These are phyloP conservation scores for Aureobasidium subglaciale DNA, from an alignment of 2,329 filamentous ascomycete species.

Conservation along the genomic window DNA sequence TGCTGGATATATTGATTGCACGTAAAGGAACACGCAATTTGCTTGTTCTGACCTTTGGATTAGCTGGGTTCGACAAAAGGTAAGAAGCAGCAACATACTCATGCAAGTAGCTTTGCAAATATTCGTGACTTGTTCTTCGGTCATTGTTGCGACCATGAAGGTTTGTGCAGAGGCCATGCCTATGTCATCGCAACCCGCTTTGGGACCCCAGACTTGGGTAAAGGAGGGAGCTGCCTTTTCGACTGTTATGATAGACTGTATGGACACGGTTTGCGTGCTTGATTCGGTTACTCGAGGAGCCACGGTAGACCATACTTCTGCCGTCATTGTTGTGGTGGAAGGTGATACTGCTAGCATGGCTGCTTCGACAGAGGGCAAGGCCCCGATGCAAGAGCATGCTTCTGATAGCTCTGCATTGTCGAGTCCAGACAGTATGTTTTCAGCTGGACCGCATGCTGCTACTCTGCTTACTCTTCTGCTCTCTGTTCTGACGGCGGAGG, in stretches of 20 bases:
- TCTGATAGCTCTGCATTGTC: not conserved
- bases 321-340: constrained; percentile 14
- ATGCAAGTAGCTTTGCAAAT: not conserved
- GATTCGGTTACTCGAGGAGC: constrained; percentile 11
- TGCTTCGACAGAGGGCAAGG: not conserved
- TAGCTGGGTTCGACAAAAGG: too few species aligned
- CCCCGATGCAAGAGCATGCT: constrained; percentile 11
- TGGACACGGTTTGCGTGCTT: constrained; percentile 18
- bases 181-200: constrained; percentile 18
- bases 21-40: not conserved
- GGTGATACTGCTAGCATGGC: not conserved
- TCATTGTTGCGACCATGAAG: not conserved
- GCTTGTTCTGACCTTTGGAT: not conserved
- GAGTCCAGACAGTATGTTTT: not conserved
- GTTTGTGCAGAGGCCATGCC: not conserved
- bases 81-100: too few species aligned
- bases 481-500: not conserved
- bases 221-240: constrained; percentile 22
- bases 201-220: constrained; percentile 22
- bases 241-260: constrained; percentile 19
- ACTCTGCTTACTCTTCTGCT: not conserved
- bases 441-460: not conserved
- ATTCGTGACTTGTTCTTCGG: not conserved
- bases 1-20: not conserved
- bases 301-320: constrained; percentile 14